phyloP scores from a whole-genome alignment of 176 grass and related monocot species.

The Lolium rigidum region DNA sequence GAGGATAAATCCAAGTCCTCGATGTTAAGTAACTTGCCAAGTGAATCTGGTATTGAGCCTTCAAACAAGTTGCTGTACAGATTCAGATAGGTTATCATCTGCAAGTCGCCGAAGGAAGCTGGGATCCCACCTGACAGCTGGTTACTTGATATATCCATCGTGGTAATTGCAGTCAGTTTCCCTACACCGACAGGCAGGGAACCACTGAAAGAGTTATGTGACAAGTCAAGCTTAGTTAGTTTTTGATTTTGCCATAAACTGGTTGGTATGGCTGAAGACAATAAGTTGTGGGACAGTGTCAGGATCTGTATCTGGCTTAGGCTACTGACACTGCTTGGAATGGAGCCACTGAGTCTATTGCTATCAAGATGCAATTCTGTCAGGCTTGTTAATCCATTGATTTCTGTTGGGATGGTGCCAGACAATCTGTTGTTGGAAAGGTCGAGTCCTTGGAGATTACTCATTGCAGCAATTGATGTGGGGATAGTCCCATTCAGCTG shows the following conservation, averaged over 20 bases:
- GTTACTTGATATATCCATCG: slow-evolving; percentile 34
- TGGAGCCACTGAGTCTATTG: slow-evolving; percentile 39
- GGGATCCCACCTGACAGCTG: slow-evolving; percentile 43
- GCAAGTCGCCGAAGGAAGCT: neutral
- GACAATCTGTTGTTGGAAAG: slow-evolving; percentile 44
- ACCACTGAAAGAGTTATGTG: slow-evolving; percentile 10
- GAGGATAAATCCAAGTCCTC: slow-evolving; percentile 6
- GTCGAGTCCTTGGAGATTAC: slow-evolving; percentile 45
- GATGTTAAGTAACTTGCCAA: slow-evolving; percentile 4
- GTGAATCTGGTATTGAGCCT: slow-evolving; percentile 8
- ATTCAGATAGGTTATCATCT: slow-evolving; percentile 13
- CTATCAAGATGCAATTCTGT: slow-evolving; percentile 29
- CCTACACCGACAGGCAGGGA: neutral
- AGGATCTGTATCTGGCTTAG: slow-evolving; percentile 5
- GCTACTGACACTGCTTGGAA: neutral
- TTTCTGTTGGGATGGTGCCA: slow-evolving; percentile 14
- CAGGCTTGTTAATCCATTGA: slow-evolving; percentile 32
- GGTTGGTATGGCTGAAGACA: slow-evolving; percentile 22
- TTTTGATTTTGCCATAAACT: slow-evolving; percentile 3
- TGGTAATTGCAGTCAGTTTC: neutral
- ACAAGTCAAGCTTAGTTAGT: slow-evolving; percentile 8
- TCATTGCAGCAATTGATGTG: slow-evolving; percentile 1
- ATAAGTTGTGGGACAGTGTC: neutral
- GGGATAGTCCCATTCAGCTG: slow-evolving; percentile 46
- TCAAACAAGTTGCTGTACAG: neutral